phyloP scores from a whole-genome alignment of 23 red algal species.

The Gracilaria vermiculophylla region DNA sequence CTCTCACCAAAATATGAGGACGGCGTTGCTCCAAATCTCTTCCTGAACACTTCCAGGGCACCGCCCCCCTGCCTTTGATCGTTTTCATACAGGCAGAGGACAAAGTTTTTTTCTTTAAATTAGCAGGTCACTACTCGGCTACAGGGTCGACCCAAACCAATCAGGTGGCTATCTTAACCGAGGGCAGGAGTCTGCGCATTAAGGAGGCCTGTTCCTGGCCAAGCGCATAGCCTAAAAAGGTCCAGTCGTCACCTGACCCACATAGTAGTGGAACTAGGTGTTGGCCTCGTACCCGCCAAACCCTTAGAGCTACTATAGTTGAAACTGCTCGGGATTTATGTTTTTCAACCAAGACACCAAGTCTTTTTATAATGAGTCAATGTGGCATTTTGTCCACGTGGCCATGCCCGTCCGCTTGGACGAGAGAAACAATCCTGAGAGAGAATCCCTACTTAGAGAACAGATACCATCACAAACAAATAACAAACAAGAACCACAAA shows the following conservation, averaged over 20 bases:
- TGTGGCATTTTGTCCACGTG: no score
- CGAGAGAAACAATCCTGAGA: no score
- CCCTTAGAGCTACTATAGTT: no score
- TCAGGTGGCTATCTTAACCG: neutral
- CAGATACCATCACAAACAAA: no score
- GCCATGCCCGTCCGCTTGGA: no score
- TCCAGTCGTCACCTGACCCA: slow-evolving; percentile 11
- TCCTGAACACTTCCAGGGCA: neutral
- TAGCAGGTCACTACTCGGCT: neutral
- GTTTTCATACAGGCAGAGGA: neutral
- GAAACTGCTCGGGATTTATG: no score
- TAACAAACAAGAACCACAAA: no score
- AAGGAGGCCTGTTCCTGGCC: slow-evolving; percentile 9
- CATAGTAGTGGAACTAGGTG: neutral
- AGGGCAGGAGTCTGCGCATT: neutral
- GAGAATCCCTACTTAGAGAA: no score
- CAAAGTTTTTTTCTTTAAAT: neutral
- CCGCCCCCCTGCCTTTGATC: neutral
- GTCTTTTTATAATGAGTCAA: no score
- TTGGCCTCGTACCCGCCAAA: slow-evolving; percentile 11
- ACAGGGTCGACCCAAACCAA: neutral
- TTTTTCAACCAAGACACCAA: no score
- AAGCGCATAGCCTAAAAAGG: neutral
- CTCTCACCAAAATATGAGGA: neutral
- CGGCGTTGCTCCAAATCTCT: neutral